Evolutionary conservation across 2,329 filamentous ascomycete species (phyloP), one percentile per base, ranked within the genome.

Genomic region (Canariomyces notabilis): DNA sequence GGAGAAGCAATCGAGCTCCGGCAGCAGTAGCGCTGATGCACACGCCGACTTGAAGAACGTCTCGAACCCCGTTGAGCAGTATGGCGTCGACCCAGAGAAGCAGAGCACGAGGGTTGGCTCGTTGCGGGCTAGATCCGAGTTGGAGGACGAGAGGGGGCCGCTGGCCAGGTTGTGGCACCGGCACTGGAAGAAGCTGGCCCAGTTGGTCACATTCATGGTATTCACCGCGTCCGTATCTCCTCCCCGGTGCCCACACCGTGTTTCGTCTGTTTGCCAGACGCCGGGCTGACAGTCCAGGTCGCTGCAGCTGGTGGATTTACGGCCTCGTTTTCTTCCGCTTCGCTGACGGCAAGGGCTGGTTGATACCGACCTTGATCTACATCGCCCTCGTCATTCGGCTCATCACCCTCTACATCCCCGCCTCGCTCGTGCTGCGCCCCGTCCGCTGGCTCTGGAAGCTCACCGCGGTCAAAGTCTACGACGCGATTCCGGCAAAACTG

Each of bases 401-500:
- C 26, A 40, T 56, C 38, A 47, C 44, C 32, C 37, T 41, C 21
- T 49, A 51, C 33, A 19, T 54, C n/a, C 51, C 50, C 2, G 36
- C 41, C 2, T 39, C 31, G n/a, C 29, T 57, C 20, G 49, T 48
- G 14, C 40, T 59, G 50, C 40, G 39, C 15, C 53, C 54, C 15
- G 41, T 49, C 33, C 49, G 42, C 33, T 46, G 38, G 12, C 18
- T 57, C 15, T 59, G 57, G 57, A 16, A 41, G 33, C 44, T 48
- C 31, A 49, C 57, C n/a, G 55, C 44, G 26, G 44, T 47, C 29
- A 35, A 38, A 18, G 48, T 46, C 11, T 54, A 57, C 36, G 37
- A 53, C 23, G n/a, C 38, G 4, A 83, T 89, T 37, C 89, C 89
- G 0, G 68, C 80, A 54, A 82, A 78, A 57, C 63, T 83, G 48